phyloP scores from a whole-genome alignment of 768 basidiomycete species.

The Scleroderma citrinum region DNA sequence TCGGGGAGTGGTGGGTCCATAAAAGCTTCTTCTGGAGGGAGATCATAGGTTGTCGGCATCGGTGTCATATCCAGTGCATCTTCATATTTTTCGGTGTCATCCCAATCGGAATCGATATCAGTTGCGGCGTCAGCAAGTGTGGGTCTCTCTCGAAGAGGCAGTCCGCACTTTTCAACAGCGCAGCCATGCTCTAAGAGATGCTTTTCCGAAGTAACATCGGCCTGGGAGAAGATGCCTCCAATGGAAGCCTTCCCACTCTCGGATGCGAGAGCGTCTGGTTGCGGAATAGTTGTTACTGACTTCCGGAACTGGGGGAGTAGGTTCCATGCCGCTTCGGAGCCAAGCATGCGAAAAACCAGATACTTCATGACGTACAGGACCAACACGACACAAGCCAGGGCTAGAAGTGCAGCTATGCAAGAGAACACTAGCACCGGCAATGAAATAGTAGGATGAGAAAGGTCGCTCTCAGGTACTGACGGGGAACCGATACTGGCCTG shows the following conservation, averaged over 20 bases:
- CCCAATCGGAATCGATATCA: slow-evolving; percentile 20
- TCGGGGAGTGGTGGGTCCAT: slow-evolving; percentile 10
- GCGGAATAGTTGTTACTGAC: background rate
- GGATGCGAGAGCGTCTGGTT: background rate
- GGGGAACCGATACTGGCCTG: background rate
- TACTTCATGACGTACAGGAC: slow-evolving; percentile 17
- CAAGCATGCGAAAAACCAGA: slow-evolving; percentile 14
- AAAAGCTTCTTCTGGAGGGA: slow-evolving; percentile 13
- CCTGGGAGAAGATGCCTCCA: background rate
- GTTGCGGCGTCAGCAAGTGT: slow-evolving; percentile 8
- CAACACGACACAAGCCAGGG: slow-evolving; percentile 16
- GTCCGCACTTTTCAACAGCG: background rate
- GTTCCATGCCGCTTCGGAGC: slow-evolving; percentile 19
- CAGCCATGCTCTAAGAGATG: too few relatives aligned
- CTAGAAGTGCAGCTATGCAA: slow-evolving; percentile 21
- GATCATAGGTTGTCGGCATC: slow-evolving; percentile 13
- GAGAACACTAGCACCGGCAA: slow-evolving; percentile 20
- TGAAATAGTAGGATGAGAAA: slow-evolving; percentile 1
- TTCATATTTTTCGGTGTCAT: slow-evolving; percentile 24
- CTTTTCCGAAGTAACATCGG: slow-evolving; percentile 4
- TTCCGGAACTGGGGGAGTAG: slow-evolving; percentile 15
- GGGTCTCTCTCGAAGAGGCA: slow-evolving; percentile 1
- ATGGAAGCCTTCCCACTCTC: slow-evolving; percentile 1
- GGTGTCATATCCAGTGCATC: slow-evolving; percentile 25
- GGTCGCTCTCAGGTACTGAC: background rate